Evolutionary conservation across 2,329 filamentous ascomycete species (phyloP), one percentile per base, ranked within the genome.

Genomic region (Apiospora sp.): DNA sequence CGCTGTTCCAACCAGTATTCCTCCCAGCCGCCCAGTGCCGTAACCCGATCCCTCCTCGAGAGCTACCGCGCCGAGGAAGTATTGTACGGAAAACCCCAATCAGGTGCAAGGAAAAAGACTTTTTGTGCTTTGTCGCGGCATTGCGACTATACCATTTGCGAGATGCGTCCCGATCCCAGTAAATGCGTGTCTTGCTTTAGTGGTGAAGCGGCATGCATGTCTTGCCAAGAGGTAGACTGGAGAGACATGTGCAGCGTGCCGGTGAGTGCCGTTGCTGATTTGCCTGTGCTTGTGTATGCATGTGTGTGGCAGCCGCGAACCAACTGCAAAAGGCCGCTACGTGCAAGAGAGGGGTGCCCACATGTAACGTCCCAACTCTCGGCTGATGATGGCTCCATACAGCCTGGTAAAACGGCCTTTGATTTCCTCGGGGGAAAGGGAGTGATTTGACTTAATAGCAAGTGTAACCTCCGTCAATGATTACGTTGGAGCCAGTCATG

Each of bases 401-500:
- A 24, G 5, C 34, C 58, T 41, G 22, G 34, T 19, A 48, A 49
- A 49, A 49, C 12, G 8, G 24, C 8, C 3, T 41, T 64, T 14
- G 16, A 12, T 19, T 41, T 8, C 10, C 58, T n/a, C 8, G 12
- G 58, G 34, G 22, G 22, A 37, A 30, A 44, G 19, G 30, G 6
- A 22, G 30, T 64, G 3, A 24, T 41, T 37, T 64, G 74, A 74
- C 78, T 84, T 85, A 90, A 82, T 87, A 91, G 78, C 90, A 87
- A 64, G 89, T 91, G 85, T 92, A 92, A 68, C 91, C 91, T 78
- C 91, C 92, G 78, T 94, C 92, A 74, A 93, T 92, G 80, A 91
- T 84, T 82, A 92, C 87, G 85, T 94, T 93, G 80, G 89, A 87
- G 70, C 93, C 93, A 48, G 93, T 95, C 92, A 95, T 93, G 86